phyloP scores from a whole-genome alignment of 1,284 basidiomycete species.

The Rhodofomes roseus region DNA sequence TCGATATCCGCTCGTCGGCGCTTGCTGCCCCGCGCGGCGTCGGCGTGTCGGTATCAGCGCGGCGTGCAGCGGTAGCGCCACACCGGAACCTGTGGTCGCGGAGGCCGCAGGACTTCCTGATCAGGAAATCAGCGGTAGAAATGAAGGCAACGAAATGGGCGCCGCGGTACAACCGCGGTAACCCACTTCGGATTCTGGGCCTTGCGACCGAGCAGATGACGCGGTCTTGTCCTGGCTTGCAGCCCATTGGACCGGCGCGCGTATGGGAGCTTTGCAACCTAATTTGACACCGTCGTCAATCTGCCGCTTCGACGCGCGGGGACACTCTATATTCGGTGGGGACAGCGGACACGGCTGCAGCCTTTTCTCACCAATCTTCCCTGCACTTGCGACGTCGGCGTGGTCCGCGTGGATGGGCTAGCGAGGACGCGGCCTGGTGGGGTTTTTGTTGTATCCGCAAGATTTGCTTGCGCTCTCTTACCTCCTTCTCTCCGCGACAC shows the following conservation, averaged over 20 bases:
- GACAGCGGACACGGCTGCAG: not conserved
- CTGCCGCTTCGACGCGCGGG: not conserved
- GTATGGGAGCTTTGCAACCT: not conserved
- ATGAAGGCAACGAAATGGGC: not conserved
- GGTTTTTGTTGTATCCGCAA: not conserved
- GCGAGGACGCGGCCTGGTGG: not conserved
- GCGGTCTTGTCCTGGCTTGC: not conserved
- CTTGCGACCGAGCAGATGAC: not conserved
- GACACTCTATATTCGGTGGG: not conserved
- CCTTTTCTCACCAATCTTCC: not conserved
- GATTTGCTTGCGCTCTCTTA: not conserved
- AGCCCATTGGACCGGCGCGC: not conserved
- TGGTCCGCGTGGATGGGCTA: not conserved
- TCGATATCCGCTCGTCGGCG: too few relatives aligned
- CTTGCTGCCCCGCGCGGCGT: too few relatives aligned
- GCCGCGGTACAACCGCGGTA: not conserved
- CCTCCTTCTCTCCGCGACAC: not conserved
- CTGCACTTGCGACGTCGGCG: not conserved
- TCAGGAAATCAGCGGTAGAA: not conserved
- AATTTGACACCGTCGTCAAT: not conserved
- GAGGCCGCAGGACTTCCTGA: not conserved
- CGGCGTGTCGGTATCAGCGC: too few relatives aligned
- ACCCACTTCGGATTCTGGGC: not conserved
- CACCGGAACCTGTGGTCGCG: not conserved
- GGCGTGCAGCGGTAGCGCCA: too few relatives aligned